Evolutionary conservation across 306 rosid genomes (phyloP).

Genomic region (Medicago truncatula): MtrunA17r5.0-ANR NC_053048.1:38663501-38664000

Average conservation of each 20-base stretch:
- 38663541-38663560: no score
- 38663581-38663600: no score
- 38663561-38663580: no score
- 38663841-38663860: not conserved
- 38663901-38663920: not conserved
- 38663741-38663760: no score
- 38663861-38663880: conserved; percentile 5
- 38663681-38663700: not conserved
- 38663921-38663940: not conserved
- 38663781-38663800: not conserved
- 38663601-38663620: no score
- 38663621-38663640: no score
- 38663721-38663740: not conserved
- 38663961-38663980: conserved; percentile 4
- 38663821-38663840: not conserved
- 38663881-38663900: not conserved
- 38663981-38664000: conserved; percentile 37
- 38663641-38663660: no score
- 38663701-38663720: not conserved
- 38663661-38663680: not conserved
- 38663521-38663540: no score
- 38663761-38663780: not conserved
- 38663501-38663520: no score
- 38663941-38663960: not conserved
- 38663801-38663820: not conserved